Evolutionary conservation across 371 early-diverging fungal species (phyloP).

Genomic region (Batkoa obscura): DNA sequence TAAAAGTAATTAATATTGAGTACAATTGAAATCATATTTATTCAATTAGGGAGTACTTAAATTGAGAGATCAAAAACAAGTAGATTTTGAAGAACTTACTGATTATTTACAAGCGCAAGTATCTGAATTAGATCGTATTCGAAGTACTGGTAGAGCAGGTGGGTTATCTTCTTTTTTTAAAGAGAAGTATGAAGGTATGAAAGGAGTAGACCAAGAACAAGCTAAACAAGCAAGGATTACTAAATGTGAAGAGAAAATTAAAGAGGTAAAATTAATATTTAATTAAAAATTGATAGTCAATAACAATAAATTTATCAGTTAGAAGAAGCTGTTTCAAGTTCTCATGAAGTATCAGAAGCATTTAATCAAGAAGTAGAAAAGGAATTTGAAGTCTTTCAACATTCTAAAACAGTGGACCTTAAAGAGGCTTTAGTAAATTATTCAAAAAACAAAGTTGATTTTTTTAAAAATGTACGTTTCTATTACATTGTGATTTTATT

Average conservation of each 20-base stretch:
- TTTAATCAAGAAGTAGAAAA: conserved; percentile 62
- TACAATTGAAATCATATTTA: background rate
- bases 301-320: conserved; percentile 23
- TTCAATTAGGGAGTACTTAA: conserved; percentile 46
- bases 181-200: conserved; percentile 73
- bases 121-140: conserved; percentile 33
- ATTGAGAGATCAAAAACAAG: conserved; percentile 78
- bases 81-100: conserved; percentile 77
- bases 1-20: conserved; percentile 32
- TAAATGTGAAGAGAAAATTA: conserved; percentile 46
- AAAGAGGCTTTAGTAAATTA: conserved; percentile 48
- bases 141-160: conserved; percentile 25
- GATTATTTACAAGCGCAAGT: conserved; percentile 44
- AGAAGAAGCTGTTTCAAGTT: conserved; percentile 56
- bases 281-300: background rate
- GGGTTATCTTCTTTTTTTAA: conserved; percentile 61
- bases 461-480: conserved; percentile 42
- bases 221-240: conserved; percentile 54
- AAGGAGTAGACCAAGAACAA: conserved; percentile 70
- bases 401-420: conserved; percentile 60
- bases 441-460: conserved; percentile 54
- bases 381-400: conserved; percentile 61
- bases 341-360: conserved; percentile 37
- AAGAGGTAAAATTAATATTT: conserved; percentile 30
- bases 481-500: too few species aligned